phyloP scores from a whole-genome alignment of 352 stramenopile genomes.

The Globisporangium rhizosaccharum region DNA sequence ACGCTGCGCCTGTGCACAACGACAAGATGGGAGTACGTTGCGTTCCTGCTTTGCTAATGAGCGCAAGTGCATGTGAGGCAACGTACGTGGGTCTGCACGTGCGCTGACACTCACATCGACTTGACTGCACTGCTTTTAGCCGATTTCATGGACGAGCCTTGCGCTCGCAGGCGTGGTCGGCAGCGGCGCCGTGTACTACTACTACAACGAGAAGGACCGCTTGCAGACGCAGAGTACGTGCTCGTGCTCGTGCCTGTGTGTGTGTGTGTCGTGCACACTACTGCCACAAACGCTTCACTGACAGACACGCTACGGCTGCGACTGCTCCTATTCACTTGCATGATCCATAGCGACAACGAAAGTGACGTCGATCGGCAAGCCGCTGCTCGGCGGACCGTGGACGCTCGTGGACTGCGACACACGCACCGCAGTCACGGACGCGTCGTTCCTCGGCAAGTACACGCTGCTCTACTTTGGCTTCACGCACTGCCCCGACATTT shows the following conservation, averaged over 20 bases:
- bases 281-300: not conserved
- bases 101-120: not conserved
- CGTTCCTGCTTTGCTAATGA: not conserved
- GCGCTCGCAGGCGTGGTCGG: conserved; percentile 67
- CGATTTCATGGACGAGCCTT: conserved; percentile 83
- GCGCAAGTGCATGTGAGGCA: not conserved
- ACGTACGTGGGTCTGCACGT: not conserved
- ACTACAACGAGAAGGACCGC: conserved; percentile 86
- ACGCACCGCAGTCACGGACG: conserved; percentile 85
- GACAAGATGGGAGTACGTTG: conserved; percentile 67
- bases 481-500: conserved; percentile 99
- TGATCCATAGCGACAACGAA: conserved; percentile 62
- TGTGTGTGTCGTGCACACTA: not conserved
- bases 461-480: conserved; percentile 99
- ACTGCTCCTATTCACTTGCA: not conserved
- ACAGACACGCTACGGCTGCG: conserved; percentile 1
- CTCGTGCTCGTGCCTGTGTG: not conserved
- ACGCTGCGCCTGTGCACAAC: conserved; percentile 18
- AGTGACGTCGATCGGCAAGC: conserved; percentile 88
- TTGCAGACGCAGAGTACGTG: conserved; percentile 76
- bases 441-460: conserved; percentile 91
- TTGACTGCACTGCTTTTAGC: conserved; percentile 22
- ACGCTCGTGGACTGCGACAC: conserved; percentile 90
- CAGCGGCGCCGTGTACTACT: conserved; percentile 81
- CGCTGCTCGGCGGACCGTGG: conserved; percentile 89